Evolutionary conservation across 495 filamentous ascomycete species (phyloP).

Genomic region (Neurospora hispaniola): DNA sequence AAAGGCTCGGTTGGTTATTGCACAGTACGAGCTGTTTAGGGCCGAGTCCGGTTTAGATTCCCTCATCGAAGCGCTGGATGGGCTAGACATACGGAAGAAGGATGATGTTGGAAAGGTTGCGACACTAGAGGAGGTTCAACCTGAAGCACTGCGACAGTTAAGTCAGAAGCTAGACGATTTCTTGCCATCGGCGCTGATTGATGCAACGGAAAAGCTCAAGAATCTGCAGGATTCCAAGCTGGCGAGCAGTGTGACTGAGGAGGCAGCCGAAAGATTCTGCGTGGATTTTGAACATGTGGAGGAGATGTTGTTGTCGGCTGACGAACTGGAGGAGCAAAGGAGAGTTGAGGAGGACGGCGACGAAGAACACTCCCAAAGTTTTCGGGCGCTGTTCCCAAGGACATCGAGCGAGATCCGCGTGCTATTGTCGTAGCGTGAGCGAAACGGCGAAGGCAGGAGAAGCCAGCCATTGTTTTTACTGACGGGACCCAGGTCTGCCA

Average conservation of each 20-base stretch:
- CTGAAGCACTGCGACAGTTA: slow-evolving; percentile 48
- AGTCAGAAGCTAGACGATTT: slow-evolving; percentile 83
- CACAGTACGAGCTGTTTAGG: slow-evolving; percentile 60
- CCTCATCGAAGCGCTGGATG: slow-evolving; percentile 52
- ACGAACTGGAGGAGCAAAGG: slow-evolving; percentile 34
- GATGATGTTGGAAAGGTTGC: slow-evolving; percentile 27
- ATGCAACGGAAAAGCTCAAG: slow-evolving; percentile 72
- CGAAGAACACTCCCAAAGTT: slow-evolving; percentile 31
- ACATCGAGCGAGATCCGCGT: slow-evolving; percentile 82
- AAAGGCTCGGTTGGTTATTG: slow-evolving; percentile 38
- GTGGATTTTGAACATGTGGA: slow-evolving; percentile 87
- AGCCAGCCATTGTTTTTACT: neutral
- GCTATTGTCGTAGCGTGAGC: slow-evolving; percentile 43
- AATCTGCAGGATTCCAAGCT: slow-evolving; percentile 57
- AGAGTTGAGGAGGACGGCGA: slow-evolving; percentile 21
- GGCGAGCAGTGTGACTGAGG: slow-evolving; percentile 64
- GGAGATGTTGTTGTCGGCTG: slow-evolving; percentile 37
- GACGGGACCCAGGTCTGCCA: neutral
- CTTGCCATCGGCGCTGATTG: slow-evolving; percentile 84
- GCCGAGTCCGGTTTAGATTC: slow-evolving; percentile 59
- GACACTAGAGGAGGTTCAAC: slow-evolving; percentile 46
- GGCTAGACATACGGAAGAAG: slow-evolving; percentile 20
- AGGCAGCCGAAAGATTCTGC: slow-evolving; percentile 79
- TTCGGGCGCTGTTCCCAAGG: slow-evolving; percentile 66
- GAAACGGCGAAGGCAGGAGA: neutral